Percentiles rank a stretch among this genome's conserved stretches.
Conservation (phyloP, 331 rosid species). For the Quercus phellos region DNA sequence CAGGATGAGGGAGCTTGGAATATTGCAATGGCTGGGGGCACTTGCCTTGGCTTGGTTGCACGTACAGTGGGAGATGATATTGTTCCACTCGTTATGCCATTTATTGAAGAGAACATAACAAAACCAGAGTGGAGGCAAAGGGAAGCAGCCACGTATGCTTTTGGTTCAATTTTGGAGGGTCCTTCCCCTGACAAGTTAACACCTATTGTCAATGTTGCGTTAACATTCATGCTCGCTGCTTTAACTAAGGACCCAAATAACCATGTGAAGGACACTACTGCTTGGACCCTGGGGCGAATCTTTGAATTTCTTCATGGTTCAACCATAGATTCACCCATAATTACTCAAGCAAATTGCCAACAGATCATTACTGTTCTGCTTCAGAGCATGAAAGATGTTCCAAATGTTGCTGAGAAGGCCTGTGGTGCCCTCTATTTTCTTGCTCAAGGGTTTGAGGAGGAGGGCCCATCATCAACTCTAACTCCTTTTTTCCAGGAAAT, state of each 20-base stretch:
- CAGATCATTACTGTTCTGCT: conserved; percentile 78
- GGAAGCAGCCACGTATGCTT: conserved; percentile 87
- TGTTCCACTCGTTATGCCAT: conserved; percentile 79
- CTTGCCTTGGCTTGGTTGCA: conserved; percentile 87
- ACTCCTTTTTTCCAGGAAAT: conserved; percentile 78
- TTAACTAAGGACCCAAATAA: conserved; percentile 65
- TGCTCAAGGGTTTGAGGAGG: conserved; percentile 86
- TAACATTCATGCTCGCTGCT: conserved; percentile 71
- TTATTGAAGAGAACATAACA: conserved; percentile 75
- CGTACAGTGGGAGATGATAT: conserved; percentile 79
- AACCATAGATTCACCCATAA: conserved; percentile 55
- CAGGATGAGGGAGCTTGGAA: conserved; percentile 96
- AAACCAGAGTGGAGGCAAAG: conserved; percentile 90
- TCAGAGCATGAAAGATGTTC: conserved; percentile 87
- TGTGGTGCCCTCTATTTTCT: conserved; percentile 88
- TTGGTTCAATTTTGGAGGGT: conserved; percentile 90
- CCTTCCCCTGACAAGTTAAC: conserved; percentile 71
- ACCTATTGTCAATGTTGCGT: conserved; percentile 62
- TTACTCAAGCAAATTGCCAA: conserved; percentile 67
- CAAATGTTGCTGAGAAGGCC: conserved; percentile 91
- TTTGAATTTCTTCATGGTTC: conserved; percentile 86
- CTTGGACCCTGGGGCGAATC: conserved; percentile 90
- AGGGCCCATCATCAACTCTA: conserved; percentile 44
- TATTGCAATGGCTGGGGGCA: conserved; percentile 94
- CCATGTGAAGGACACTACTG: conserved; percentile 92